Evolutionary conservation across 441 rosid genomes (phyloP), one percentile per base, ranked within the genome.

Genomic region (Capsella rubella): DNA sequence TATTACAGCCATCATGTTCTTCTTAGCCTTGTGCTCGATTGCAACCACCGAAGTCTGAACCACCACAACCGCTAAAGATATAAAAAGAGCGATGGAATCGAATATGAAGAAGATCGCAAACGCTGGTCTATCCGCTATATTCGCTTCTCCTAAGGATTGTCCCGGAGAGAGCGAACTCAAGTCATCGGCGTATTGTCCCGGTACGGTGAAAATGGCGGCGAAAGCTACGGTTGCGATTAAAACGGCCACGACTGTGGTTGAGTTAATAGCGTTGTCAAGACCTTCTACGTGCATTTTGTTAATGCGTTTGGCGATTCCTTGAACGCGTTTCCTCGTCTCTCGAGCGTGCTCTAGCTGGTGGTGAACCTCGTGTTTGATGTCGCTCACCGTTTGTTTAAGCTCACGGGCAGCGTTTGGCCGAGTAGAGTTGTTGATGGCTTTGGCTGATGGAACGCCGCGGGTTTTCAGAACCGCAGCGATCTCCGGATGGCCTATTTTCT

Each of bases 201-300:
- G 91, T 50, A 87, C 80, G 43, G 66, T 86, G 78, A 87, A 87
- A 63, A 88, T 88, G 25, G 90, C 89, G 13, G 89, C 90, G 42
- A 86, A 88, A 3, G 92, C 89, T 18, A 86, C 86, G 0, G 90
- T 83, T 25, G 90, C 87, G 58, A 88, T 86, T 51, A 88, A 81
- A 70, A 88, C 88, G 4, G 90, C 92, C 2, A 86, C 90, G 42
- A 88, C 82, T 1, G 90, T 88, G 29, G 83, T 83, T 75, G 92
- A 88, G 83, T 63, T 88, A 72, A 84, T 84, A 1, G 90, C 90
- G 13, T 87, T 86, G 72, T 87, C 87, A 7, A 87, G 84, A 50
- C 92, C 87, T 68, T 86, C 88, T 0, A 74, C 35, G 50, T 88
- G 86, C 88, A 86, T 72, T 77, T 86, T 88, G 75, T 83, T 81